phyloP scores from a whole-genome alignment of 768 basidiomycete genomes.

The Tulasnella sp. region DNA sequence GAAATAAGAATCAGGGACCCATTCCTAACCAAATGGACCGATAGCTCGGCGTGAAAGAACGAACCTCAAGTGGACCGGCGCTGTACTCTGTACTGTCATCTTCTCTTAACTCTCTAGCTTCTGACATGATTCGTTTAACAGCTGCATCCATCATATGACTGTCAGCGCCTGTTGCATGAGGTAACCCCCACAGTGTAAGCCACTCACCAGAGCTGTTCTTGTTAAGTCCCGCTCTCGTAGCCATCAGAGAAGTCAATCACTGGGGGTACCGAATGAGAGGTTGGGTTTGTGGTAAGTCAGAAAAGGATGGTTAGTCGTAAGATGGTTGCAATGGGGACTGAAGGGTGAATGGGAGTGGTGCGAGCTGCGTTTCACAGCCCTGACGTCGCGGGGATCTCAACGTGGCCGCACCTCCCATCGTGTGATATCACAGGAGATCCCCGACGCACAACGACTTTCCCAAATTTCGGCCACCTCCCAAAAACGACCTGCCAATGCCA shows the following conservation, averaged over 20 bases:
- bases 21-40: background rate
- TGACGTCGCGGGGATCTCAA: slow-evolving; percentile 17
- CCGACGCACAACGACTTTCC: background rate
- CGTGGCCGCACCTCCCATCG: background rate
- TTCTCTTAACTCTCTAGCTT: slow-evolving; percentile 80
- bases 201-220: slow-evolving; percentile 81
- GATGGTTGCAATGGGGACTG: background rate
- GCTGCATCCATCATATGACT: slow-evolving; percentile 44
- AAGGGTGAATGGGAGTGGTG: background rate
- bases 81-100: slow-evolving; percentile 84
- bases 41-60: slow-evolving; percentile 30
- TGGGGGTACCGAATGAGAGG: background rate
- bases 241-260: slow-evolving; percentile 31
- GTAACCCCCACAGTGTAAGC: background rate
- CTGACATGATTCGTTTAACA: slow-evolving; percentile 96
- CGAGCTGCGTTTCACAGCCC: slow-evolving; percentile 5
- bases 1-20: slow-evolving; percentile 3
- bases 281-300: background rate
- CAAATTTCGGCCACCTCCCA: background rate
- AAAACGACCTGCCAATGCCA: slow-evolving; percentile 4
- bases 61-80: slow-evolving; percentile 74
- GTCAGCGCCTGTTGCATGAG: background rate
- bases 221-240: slow-evolving; percentile 52
- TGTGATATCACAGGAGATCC: slow-evolving; percentile 14
- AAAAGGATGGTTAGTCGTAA: background rate